Base-by-base conservation (phyloP, 2,329 filamentous ascomycete genomes). In the Fusarium penzigii region DNA sequence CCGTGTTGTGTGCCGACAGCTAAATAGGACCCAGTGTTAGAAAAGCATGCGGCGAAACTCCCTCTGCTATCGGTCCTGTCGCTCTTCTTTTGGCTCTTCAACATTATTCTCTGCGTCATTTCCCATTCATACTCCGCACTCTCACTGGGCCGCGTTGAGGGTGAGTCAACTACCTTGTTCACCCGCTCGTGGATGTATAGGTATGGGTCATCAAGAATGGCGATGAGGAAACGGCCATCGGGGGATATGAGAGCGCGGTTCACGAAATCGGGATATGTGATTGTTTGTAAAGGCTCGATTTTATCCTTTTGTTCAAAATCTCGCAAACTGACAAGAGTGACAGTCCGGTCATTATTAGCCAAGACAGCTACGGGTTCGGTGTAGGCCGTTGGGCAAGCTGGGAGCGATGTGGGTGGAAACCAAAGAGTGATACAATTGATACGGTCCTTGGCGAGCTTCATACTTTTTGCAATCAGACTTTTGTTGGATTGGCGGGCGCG, bases 231-330 rank as follows among this genome's bases (percentile, higher is more conserved):
- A 17, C 80, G 82, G 1, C 92, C 93, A 68, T 97, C 89, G 0
- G 93, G 94, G 7, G 93, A 97, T 47, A 99, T 87, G n/a, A 92
- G 84, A 34, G 92, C 90, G 66, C 95, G 91, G 65, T 99, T 99
- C 75, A 97, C 93, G 58, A 86, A 89, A 67, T 93, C 89, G 6
- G 89, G 87, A 58, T 96, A 87, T 5, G 83, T 79, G 48, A 97
- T 75, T 41, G 86, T 80, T 49, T 89, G 85, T 17, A 95, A 73
- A 36, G 88, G 78, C 53, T 88, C 78, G 13, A 71, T 70, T 44
- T 70, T 70, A 14, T 75, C 70, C 42, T 68, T 68, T 34, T 64
- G 64, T 5, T 74, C 71, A 46, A 85, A 82, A 47, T 87, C 83
- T 29, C 82, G 78, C 17, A 97, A 76, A 44, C 87, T 88, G 67